Evolutionary conservation across 805 yeast species (phyloP), one percentile per base, ranked within the genome.

Genomic region (Cyberlindnera maclurae): DNA sequence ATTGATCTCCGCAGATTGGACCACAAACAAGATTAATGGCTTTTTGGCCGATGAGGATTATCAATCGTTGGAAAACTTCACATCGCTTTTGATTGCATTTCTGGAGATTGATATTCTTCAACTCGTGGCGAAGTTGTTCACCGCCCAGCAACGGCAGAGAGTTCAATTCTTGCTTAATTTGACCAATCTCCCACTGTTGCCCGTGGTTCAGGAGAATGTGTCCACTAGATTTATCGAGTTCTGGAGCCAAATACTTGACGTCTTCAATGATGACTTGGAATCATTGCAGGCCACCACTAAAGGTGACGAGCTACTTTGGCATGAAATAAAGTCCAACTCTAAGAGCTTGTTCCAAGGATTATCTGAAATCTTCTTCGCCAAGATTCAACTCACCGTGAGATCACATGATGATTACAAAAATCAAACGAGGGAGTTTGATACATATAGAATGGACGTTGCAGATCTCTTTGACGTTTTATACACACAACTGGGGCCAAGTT

Each of bases 391-490:
- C 9, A 16, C 42, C n/a, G 50, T 58, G 35, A 54, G 71, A 17
- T 65, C 63, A 15, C 60, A 64, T 13, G 49, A 59, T 4, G 44
- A 59, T 7, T 66, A 64, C 28, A 53, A 57, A 5, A 59, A 58
- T 1, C 56, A 57, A 2, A 51, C 49, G 13, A 52, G 51, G 16
- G 94, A 82, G 46, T 85, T 88, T 51, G 59, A 61, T 16, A 70
- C 76, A 18, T 90, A 77, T 58, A 70, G 97, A 49, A 63, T 75
- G 26, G 90, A 82, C 44, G 81, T 82, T 9, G 73, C 81, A 1
- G 97, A 93, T 49, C 67, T 89, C 29, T 74, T 85, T 46, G 93
- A 87, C 39, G 66, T 76, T 0, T 59, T 81, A 2, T 85, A 81
- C 63, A 74, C 87, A 1, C 64, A 84, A 5, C 65, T 86, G 28